phyloP scores from a whole-genome alignment of 495 filamentous ascomycete species.

The Xylaria palmicola region DNA sequence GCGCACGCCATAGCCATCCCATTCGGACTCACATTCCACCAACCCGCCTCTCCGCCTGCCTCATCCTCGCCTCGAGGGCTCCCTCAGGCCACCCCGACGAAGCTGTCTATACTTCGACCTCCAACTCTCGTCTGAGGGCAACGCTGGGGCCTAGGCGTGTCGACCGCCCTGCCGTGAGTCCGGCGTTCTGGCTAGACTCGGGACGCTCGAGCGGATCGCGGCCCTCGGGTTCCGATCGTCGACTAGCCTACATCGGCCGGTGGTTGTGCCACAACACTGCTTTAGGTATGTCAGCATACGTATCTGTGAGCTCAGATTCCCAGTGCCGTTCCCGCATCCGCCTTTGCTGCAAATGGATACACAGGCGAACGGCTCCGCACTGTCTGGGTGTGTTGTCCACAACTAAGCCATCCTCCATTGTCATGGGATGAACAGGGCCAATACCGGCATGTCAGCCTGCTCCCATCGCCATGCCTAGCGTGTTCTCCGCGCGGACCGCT shows the following conservation, averaged over 20 bases:
- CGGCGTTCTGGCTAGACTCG: conserved; percentile 2
- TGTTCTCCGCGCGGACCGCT: not conserved
- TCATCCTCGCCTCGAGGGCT: no score
- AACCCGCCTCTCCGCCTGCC: no score
- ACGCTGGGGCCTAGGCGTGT: no score
- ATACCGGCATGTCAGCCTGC: not conserved
- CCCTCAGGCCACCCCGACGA: no score
- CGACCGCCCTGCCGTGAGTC: conserved; percentile 6
- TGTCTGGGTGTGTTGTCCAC: not conserved
- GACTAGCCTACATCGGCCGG: conserved; percentile 21
- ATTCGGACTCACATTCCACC: not conserved
- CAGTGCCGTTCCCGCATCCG: not conserved
- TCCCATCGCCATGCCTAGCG: conserved; percentile 6
- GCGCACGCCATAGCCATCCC: no score
- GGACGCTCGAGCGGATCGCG: conserved; percentile 20
- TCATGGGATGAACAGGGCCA: not conserved
- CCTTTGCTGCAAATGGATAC: not conserved
- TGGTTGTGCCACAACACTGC: conserved; percentile 19
- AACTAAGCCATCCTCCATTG: not conserved
- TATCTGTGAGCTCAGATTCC: not conserved
- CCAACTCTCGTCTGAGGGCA: no score
- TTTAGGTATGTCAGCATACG: conserved; percentile 27
- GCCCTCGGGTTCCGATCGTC: conserved; percentile 24
- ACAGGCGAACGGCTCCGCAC: not conserved
- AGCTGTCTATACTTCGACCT: no score